Evolutionary conservation across 225 moss, liverwort and hornwort genomes (phyloP).

Genomic region (Thuidium tamariscinum): DNA sequence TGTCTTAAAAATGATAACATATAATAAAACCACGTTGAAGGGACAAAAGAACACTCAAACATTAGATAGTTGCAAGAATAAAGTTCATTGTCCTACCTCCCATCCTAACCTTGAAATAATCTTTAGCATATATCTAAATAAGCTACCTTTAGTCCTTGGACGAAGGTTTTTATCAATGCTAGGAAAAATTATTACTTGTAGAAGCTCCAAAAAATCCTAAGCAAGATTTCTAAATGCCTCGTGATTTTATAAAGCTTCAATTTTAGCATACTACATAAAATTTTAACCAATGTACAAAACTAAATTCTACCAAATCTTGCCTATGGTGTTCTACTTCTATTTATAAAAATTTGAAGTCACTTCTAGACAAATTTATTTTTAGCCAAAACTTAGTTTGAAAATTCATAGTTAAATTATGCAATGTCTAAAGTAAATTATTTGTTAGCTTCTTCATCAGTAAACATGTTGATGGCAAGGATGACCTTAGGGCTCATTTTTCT

Average conservation of each 20-base stretch:
- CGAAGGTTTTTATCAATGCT: no score
- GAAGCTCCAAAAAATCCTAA: neutral
- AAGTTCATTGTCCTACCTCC: accelerated
- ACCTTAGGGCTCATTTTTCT: no score
- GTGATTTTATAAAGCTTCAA: accelerated
- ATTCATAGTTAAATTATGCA: neutral
- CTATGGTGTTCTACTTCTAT: neutral
- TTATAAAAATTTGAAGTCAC: accelerated
- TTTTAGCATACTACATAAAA: neutral
- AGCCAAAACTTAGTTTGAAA: neutral
- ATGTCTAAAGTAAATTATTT: neutral
- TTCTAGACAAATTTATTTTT: accelerated
- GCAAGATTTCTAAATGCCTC: neutral
- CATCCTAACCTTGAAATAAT: no score
- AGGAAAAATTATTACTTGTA: accelerated
- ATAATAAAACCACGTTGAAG: neutral
- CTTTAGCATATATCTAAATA: neutral
- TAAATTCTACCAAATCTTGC: neutral
- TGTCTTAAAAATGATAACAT: neutral
- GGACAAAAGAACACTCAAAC: neutral
- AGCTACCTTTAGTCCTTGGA: neutral
- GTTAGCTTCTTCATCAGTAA: no score
- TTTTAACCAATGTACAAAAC: neutral
- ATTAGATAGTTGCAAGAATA: accelerated
- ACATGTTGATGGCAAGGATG: no score